Evolutionary conservation across 306 rosid species (phyloP).

Genomic region (Ziziphus jujuba): DNA sequence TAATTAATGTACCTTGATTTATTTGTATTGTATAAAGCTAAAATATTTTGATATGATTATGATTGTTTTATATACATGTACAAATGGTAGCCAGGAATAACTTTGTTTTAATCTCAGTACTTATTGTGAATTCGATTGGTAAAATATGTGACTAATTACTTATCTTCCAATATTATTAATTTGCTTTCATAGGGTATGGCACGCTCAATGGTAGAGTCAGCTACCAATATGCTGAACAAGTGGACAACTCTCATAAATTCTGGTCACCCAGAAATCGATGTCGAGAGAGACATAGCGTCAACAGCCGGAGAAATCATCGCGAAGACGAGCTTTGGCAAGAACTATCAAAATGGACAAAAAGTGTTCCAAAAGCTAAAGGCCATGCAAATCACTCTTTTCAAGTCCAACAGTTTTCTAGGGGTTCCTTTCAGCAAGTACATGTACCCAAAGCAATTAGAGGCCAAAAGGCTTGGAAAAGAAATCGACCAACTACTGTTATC

Average conservation of each 20-base stretch:
- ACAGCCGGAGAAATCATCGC: slow-evolving; percentile 80
- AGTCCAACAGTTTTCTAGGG: slow-evolving; percentile 50
- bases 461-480: slow-evolving; percentile 51
- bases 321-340: slow-evolving; percentile 66
- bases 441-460: slow-evolving; percentile 36
- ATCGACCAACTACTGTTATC: slow-evolving; percentile 37
- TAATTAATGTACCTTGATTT: no score
- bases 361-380: slow-evolving; percentile 52
- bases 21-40: no score
- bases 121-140: no score
- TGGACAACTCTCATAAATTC: slow-evolving; percentile 49
- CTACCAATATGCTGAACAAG: slow-evolving; percentile 54
- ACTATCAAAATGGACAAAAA: slow-evolving; percentile 31
- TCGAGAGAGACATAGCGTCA: slow-evolving; percentile 47
- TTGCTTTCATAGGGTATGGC: slow-evolving; percentile 51
- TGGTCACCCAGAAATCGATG: slow-evolving; percentile 47
- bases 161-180: no score
- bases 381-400: slow-evolving; percentile 60
- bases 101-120: no score
- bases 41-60: no score
- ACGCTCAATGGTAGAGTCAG: slow-evolving; percentile 49
- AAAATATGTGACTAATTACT: no score
- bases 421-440: slow-evolving; percentile 50
- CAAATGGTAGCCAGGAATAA: no score
- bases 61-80: no score